Percentiles rank a stretch among this genome's conserved stretches.
These are phyloP conservation scores for Perilla frutescens DNA, from an alignment of 257 asterid genomes.

Conservation along the genomic window DNA sequence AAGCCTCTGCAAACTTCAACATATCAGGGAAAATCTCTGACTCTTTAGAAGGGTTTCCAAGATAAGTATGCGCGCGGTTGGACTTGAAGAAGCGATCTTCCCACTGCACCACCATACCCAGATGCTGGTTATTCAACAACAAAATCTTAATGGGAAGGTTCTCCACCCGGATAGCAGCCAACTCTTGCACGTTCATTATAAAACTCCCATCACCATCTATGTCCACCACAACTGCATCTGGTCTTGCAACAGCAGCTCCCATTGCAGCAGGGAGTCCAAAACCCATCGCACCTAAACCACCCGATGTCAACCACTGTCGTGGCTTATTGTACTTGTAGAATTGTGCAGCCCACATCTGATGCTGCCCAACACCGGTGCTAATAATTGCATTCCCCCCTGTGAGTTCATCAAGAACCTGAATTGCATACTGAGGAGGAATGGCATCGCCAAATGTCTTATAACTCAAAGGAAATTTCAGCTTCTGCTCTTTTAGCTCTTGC, in stretches of 20 bases:
- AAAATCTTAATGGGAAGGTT: conserved; percentile 78
- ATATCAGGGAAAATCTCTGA: conserved; percentile 67
- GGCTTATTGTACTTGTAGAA: conserved; percentile 76
- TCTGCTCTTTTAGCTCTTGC: conserved; percentile 69
- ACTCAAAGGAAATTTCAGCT: conserved; percentile 53
- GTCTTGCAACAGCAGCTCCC: conserved; percentile 86
- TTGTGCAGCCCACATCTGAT: conserved; percentile 96
- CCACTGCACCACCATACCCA: conserved; percentile 95
- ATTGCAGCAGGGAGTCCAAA: conserved; percentile 90
- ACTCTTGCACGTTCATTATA: conserved; percentile 83
- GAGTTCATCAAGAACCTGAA: conserved; percentile 75
- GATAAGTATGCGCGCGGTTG: conserved; percentile 78
- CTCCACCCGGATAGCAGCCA: conserved; percentile 75
- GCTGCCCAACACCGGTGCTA: conserved; percentile 89
- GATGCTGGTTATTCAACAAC: conserved; percentile 78
- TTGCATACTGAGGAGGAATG: conserved; percentile 85
- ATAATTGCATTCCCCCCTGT: conserved; percentile 74
- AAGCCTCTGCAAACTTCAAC: conserved; percentile 82
- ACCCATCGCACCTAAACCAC: conserved; percentile 90
- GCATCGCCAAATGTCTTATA: conserved; percentile 73
- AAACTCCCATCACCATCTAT: conserved; percentile 97
- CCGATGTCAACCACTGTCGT: conserved; percentile 75
- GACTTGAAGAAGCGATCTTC: conserved; percentile 85
- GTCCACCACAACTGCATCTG: conserved; percentile 73
- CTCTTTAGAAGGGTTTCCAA: conserved; percentile 73